These are phyloP conservation scores for grape (Vitis vinifera) DNA, from an alignment of 164 flowering plant genomes.

Conservation along the genomic window ASM3070453v1 NC_081805.1:13630501-13631000, in stretches of 20 bases:
- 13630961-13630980: constrained; percentile 62
- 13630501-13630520: constrained; percentile 76
- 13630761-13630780: constrained; percentile 93
- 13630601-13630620: constrained; percentile 95
- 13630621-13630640: constrained; percentile 84
- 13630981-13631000: constrained; percentile 68
- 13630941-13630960: constrained; percentile 60
- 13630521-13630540: constrained; percentile 83
- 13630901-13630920: constrained; percentile 82
- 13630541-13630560: constrained; percentile 82
- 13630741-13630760: constrained; percentile 91
- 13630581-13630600: constrained; percentile 96
- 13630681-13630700: constrained; percentile 54
- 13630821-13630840: constrained; percentile 89
- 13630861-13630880: constrained; percentile 87
- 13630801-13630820: constrained; percentile 54
- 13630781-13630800: constrained; percentile 83
- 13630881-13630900: constrained; percentile 90
- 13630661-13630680: constrained; percentile 95
- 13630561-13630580: constrained; percentile 78
- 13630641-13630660: constrained; percentile 97
- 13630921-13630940: constrained; percentile 61
- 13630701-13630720: constrained; percentile 78
- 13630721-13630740: constrained; percentile 68
- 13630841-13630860: constrained; percentile 83